Evolutionary conservation across 2,329 filamentous ascomycete genomes (phyloP), one percentile per base, ranked within the genome.

Genomic region (Daldinia sp.): DNA sequence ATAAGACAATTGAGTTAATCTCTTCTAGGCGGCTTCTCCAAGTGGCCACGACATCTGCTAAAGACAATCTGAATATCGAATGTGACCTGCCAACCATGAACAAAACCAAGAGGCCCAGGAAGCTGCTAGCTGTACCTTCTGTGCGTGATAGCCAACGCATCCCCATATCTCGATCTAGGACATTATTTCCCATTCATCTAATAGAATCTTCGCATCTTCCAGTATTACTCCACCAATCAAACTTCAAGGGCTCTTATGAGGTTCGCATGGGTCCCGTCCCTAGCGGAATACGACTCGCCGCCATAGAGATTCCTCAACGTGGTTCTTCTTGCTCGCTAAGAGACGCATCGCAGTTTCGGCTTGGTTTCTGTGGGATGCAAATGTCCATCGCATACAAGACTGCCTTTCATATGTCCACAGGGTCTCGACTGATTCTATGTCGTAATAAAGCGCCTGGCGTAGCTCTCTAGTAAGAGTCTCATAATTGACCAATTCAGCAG

Each of bases 341-440:
- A 48, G 12, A 23, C 28, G 26, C 46, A 51, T 51, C 7, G 46
- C 46, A 7, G 46, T 51, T 33, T 51, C 46, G 10, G 46, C 46
- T 30, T 51, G 46, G 15, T 51, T 51, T 51, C 46, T 30, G 28
- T 30, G 10, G 6, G 46, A 51, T 51, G 26, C 46, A 33, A 51
- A 51, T 0, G 46, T 51, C 46, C 46, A 51, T n/a, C 46, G 26
- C 46, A 51, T 51, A 23, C 13, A 26, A 2, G 44, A 48, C 15
- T 28, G 44, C 12, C 23, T 13, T 26, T 12, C 44, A 23, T 48
- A 1, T 9, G 23, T 48, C 44, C 44, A 51, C 15, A 51, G 15
- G 28, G 1, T 33, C 23, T 51, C 26, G 46, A 51, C 12, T 3
- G 26, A 9, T 26, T 51, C 46, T 1, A 51, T 18, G 46, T 51